Base-by-base conservation (phyloP, 2,329 filamentous ascomycete species). In the Colletotrichum sidae region DNA sequence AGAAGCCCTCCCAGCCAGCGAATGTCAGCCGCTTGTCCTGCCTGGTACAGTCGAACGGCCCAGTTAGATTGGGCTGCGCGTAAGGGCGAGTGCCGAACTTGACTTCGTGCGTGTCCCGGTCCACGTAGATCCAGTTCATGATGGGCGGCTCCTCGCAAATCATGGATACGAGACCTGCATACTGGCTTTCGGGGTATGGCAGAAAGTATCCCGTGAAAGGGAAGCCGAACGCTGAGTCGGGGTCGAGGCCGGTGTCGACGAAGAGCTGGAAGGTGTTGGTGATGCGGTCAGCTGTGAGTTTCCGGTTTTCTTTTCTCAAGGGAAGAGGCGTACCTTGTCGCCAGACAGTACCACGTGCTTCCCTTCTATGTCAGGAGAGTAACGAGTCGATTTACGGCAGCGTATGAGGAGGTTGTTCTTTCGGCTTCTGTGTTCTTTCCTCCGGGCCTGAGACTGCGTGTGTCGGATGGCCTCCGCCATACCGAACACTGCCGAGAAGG, bases 161-260 rank as follows among this genome's bases (percentile, higher is more conserved):
- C 9, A 80, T 83, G 52, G 79, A 83, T 35, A 84, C 82, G 2
- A 84, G 72, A 4, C 82, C 82, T 42, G 82, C 77, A 47, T 80
- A 77, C 34, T 73, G 64, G n/a, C 77, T 68, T n/a, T 85, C 85
- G 3, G 86, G 85, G 68, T 87, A 88, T 2, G 85, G 84, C 25
- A 88, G 75, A 68, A 81, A 88, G 70, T 88, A 88, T 34, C 86
- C 86, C 4, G 83, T 79, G 69, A 86, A 88, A 0, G 82, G 80
- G 70, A 88, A 84, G 3, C 83, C 81, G 55, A 76, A 74, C 1
- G 67, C 71, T 56, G 72, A 67, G 56, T 69, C 70, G 50, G 65
- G 70, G 39, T 72, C 67, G 56, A 69, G 60, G 47, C 72, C 76
- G 7, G 79, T 83, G 55, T 83, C 84, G 33, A 86, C 79, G 68